A percentile compares a stretch with the other conserved stretches of the same genome.
Conservation (phyloP, 257 asterid genomes). For the Nicotiana obtusifolia region DNA sequence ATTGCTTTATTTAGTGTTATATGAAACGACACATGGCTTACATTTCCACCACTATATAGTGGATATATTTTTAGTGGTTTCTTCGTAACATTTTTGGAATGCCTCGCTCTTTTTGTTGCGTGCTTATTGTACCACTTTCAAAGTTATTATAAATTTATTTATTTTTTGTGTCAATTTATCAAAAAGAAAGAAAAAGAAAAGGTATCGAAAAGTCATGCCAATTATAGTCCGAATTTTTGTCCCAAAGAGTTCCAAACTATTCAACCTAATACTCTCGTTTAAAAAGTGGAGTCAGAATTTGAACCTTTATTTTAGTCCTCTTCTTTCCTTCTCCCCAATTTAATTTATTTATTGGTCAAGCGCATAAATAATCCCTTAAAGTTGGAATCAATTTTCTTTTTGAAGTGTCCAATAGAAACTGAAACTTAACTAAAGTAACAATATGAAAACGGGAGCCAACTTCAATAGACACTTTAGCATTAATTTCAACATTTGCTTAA, state of each 20-base stretch:
- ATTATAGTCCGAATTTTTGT: neutral
- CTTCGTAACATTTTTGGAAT: conserved; percentile 8
- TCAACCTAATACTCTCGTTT: neutral
- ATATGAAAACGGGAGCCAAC: too few species aligned
- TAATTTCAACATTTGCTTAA: neutral
- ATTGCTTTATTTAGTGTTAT: neutral
- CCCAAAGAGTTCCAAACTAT: neutral
- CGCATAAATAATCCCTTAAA: too few species aligned
- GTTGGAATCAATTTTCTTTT: too few species aligned
- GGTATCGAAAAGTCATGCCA: neutral
- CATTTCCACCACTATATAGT: neutral
- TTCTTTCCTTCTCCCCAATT: too few species aligned
- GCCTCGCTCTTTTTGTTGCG: neutral
- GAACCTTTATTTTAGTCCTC: too few species aligned
- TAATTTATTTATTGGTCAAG: neutral
- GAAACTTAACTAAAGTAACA: too few species aligned
- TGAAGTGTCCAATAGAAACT: too few species aligned
- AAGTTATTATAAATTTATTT: neutral
- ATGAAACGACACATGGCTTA: neutral
- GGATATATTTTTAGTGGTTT: neutral
- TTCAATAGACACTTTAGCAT: neutral
- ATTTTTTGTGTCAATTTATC: neutral
- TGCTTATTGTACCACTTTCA: conserved; percentile 1
- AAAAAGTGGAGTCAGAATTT: too few species aligned
- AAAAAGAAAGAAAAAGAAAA: neutral